These are phyloP conservation scores for Herpotrichia juniperi DNA, from an alignment of 2,329 filamentous ascomycete genomes.

Conservation along the genomic window DNA sequence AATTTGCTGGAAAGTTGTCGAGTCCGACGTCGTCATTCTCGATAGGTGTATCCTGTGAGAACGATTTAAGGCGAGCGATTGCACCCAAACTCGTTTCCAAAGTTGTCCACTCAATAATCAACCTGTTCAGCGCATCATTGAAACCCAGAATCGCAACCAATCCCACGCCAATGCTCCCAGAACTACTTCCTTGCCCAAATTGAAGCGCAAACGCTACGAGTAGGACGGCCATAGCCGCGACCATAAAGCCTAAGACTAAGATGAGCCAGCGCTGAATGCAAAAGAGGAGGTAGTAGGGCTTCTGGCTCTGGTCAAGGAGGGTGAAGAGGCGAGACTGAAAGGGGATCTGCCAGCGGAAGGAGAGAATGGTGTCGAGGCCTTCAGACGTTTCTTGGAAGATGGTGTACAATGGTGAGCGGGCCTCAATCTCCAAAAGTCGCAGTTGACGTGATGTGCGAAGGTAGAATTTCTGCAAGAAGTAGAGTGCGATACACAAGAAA, in stretches of 20 bases:
- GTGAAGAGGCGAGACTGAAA: background rate
- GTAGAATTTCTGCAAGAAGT: constrained; percentile 48
- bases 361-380: constrained; percentile 54
- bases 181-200: background rate
- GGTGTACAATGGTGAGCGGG: constrained; percentile 52
- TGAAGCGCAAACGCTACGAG: constrained; percentile 3
- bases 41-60: background rate
- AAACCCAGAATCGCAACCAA: background rate
- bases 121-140: background rate
- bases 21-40: background rate
- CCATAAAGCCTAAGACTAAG: constrained; percentile 29
- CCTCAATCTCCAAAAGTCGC: constrained; percentile 57
- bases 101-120: background rate
- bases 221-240: background rate
- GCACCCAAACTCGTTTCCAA: background rate
- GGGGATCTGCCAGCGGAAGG: constrained; percentile 52
- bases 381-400: constrained; percentile 55
- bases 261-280: constrained; percentile 42
- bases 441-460: constrained; percentile 51
- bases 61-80: background rate
- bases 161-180: constrained; percentile 3
- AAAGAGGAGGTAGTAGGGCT: constrained; percentile 43
- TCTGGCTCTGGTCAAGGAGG: constrained; percentile 39
- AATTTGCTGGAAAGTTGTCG: background rate
- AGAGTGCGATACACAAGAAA: constrained; percentile 37